Evolutionary conservation across 495 filamentous ascomycete species (phyloP).

Genomic region (Xylaria longipes): DNA sequence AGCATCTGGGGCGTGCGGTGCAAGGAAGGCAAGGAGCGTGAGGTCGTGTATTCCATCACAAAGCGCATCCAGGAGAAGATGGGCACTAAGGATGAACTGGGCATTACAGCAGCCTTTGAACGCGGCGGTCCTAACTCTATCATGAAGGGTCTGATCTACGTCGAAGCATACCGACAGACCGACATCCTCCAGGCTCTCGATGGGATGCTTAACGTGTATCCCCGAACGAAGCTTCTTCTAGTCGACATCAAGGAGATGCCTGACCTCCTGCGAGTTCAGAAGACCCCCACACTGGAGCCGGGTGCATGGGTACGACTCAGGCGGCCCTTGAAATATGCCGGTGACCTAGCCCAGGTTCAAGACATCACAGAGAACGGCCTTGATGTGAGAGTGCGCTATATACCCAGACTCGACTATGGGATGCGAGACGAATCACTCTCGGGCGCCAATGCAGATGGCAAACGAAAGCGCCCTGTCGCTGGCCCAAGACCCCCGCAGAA

Average conservation of each 20-base stretch:
- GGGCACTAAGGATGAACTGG: conserved; percentile 74
- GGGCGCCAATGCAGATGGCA: conserved; percentile 63
- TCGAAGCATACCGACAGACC: conserved; percentile 84
- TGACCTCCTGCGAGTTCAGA: conserved; percentile 86
- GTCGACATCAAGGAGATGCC: conserved; percentile 99
- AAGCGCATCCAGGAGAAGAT: conserved; percentile 82
- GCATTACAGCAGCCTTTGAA: conserved; percentile 89
- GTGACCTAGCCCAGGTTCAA: conserved; percentile 91
- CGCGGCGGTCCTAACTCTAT: conserved; percentile 70
- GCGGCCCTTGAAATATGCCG: conserved; percentile 78
- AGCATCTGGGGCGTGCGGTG: conserved; percentile 94
- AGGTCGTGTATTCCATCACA: conserved; percentile 83
- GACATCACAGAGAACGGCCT: conserved; percentile 93
- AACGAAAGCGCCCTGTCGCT: conserved; percentile 75
- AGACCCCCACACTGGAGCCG: conserved; percentile 82
- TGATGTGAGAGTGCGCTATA: conserved; percentile 81
- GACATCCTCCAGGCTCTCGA: conserved; percentile 84
- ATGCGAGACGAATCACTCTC: conserved; percentile 70
- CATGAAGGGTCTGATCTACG: conserved; percentile 94
- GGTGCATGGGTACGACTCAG: conserved; percentile 92
- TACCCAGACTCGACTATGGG: conserved; percentile 93
- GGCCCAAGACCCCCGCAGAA: conserved; percentile 82
- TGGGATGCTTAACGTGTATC: conserved; percentile 84
- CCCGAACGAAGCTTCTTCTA: conserved; percentile 78
- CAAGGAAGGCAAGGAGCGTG: conserved; percentile 92